Percentiles rank a stretch among this genome's conserved stretches.
These are phyloP conservation scores for Herpetospermum pedunculosum DNA, from an alignment of 306 rosid genomes.

Conservation along the genomic window DNA sequence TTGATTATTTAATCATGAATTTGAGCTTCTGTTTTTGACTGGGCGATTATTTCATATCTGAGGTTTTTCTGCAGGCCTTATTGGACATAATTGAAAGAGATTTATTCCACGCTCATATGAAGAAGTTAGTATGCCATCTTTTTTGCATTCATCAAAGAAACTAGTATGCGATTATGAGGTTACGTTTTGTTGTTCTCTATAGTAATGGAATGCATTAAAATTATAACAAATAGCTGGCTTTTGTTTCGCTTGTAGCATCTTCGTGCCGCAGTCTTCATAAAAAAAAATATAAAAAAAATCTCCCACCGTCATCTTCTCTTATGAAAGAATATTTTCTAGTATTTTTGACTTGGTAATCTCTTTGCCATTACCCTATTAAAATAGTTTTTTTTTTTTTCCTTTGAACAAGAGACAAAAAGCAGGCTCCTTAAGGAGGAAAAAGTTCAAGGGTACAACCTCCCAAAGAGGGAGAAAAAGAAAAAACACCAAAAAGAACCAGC, in stretches of 20 bases:
- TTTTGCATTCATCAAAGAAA: neutral
- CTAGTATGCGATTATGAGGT: neutral
- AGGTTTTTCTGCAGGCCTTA: slow-evolving; percentile 57
- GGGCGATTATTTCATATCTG: slow-evolving; percentile 10
- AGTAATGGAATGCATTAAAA: neutral
- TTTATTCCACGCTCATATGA: slow-evolving; percentile 78
- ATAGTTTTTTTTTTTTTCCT: no score
- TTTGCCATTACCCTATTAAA: neutral
- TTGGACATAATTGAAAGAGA: slow-evolving; percentile 90
- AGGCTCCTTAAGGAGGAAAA: no score
- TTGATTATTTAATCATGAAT: slow-evolving; percentile 10
- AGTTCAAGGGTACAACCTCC: no score
- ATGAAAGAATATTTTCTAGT: neutral
- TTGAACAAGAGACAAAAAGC: no score
- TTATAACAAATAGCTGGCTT: neutral
- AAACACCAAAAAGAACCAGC: no score
- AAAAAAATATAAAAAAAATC: no score
- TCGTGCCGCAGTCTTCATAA: no score
- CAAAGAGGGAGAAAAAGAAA: no score
- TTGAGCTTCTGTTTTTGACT: slow-evolving; percentile 1
- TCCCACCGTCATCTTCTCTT: neutral
- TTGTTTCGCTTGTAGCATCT: neutral
- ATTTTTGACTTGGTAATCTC: neutral
- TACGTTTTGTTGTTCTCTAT: slow-evolving; percentile 10
- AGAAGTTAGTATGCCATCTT: slow-evolving; percentile 43